A percentile compares a stretch with the other conserved stretches of the same genome.
These are phyloP conservation scores for Salix dunnii DNA, from an alignment of 345 rosid genomes.

Conservation along the genomic window DNA sequence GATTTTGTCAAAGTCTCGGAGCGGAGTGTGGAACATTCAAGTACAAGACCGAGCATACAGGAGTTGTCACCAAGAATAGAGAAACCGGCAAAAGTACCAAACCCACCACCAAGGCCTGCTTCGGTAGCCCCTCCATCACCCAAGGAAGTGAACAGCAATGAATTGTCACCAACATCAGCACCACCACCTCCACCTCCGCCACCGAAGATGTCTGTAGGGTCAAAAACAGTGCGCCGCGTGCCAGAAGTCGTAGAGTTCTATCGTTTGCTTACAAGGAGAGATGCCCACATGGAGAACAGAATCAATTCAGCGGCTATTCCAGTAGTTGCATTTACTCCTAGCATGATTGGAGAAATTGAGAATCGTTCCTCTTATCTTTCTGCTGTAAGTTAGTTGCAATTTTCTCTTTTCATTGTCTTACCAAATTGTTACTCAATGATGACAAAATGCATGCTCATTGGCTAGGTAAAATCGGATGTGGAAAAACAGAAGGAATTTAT, in stretches of 20 bases:
- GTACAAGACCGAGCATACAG: conserved; percentile 16
- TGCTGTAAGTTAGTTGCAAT: conserved; percentile 58
- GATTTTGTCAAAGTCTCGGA: conserved; percentile 37
- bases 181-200: conserved; percentile 83
- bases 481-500: conserved; percentile 68
- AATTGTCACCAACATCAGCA: conserved; percentile 16
- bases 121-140: conserved; percentile 10
- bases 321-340: conserved; percentile 38
- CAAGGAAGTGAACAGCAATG: conserved; percentile 24
- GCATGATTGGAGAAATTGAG: conserved; percentile 98
- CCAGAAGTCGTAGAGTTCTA: conserved; percentile 83
- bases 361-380: conserved; percentile 81
- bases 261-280: conserved; percentile 70
- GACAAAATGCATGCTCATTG: background rate
- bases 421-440: background rate
- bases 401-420: background rate
- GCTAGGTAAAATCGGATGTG: conserved; percentile 84
- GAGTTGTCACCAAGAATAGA: conserved; percentile 27
- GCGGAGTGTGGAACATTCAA: conserved; percentile 23
- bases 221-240: conserved; percentile 65
- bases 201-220: conserved; percentile 42
- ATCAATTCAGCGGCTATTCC: conserved; percentile 37
- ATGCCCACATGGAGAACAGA: conserved; percentile 46
- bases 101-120: conserved; percentile 37
- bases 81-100: conserved; percentile 25